phyloP scores from a whole-genome alignment of 2,329 filamentous ascomycete genomes.

The Sarocladium oryzae region DNA sequence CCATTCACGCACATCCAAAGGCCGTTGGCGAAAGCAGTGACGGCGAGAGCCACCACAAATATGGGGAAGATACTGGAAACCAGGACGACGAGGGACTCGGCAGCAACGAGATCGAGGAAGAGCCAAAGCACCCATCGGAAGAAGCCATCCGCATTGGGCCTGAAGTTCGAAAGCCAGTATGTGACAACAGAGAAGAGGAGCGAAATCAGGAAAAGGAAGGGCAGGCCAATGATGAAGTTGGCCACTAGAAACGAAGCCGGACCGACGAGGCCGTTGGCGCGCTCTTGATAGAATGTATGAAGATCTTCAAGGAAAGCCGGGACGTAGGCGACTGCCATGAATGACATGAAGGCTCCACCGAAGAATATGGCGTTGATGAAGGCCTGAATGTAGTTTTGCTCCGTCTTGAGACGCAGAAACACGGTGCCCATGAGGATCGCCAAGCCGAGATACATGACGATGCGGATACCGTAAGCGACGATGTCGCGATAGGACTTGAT shows the following conservation, averaged over 20 bases:
- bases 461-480: slow-evolving; percentile 74
- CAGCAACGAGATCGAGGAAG: slow-evolving; percentile 76
- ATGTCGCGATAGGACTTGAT: slow-evolving; percentile 82
- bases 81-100: slow-evolving; percentile 75
- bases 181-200: slow-evolving; percentile 67
- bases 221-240: slow-evolving; percentile 77
- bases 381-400: slow-evolving; percentile 69
- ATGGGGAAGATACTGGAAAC: slow-evolving; percentile 66
- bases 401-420: slow-evolving; percentile 64
- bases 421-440: slow-evolving; percentile 87
- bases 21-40: slow-evolving; percentile 80
- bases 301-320: slow-evolving; percentile 78
- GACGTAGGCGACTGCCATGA: slow-evolving; percentile 81
- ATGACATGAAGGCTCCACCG: slow-evolving; percentile 68
- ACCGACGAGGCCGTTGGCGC: slow-evolving; percentile 74
- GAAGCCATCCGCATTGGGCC: slow-evolving; percentile 57
- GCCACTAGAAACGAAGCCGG: slow-evolving; percentile 65
- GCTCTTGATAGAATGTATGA: slow-evolving; percentile 66
- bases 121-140: slow-evolving; percentile 78
- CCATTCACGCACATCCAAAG: slow-evolving; percentile 85
- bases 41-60: slow-evolving; percentile 72
- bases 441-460: slow-evolving; percentile 71
- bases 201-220: slow-evolving; percentile 73
- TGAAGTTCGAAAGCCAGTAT: slow-evolving; percentile 78
- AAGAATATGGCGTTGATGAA: slow-evolving; percentile 80